Evolutionary conservation across 176 grass and related monocot genomes (phyloP).

Genomic region (Cenchrus americanus): DNA sequence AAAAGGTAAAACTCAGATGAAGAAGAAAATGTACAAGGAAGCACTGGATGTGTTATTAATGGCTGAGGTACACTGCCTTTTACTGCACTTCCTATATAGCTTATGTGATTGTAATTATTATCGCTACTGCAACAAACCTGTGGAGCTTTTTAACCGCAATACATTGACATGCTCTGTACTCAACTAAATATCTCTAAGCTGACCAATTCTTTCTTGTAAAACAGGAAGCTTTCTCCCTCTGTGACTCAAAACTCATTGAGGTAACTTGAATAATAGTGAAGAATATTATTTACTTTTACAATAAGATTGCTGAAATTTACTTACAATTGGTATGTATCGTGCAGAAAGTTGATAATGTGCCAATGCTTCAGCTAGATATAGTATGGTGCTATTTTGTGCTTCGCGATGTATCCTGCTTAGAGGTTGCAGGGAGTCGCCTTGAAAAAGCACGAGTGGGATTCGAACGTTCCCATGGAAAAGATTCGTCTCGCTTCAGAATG

Average conservation of each 20-base stretch:
- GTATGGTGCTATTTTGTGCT: conserved; percentile 98
- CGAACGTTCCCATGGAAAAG: conserved; percentile 90
- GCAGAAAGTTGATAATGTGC: conserved; percentile 94
- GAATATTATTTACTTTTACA: conserved; percentile 33
- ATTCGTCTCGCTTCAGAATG: conserved; percentile 73
- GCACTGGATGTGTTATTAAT: conserved; percentile 85
- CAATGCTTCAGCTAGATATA: conserved; percentile 96
- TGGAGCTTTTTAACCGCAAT: background rate
- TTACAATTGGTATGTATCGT: conserved; percentile 31
- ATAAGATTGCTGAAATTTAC: conserved; percentile 33
- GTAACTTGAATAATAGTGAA: conserved; percentile 56
- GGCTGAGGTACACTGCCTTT: conserved; percentile 66
- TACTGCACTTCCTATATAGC: conserved; percentile 17
- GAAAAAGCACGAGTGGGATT: conserved; percentile 72
- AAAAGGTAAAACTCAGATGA: conserved; percentile 84
- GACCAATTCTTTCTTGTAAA: conserved; percentile 25
- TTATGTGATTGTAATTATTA: conserved; percentile 19
- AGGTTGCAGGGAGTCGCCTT: conserved; percentile 69
- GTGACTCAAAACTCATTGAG: conserved; percentile 77
- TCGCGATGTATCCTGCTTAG: conserved; percentile 73
- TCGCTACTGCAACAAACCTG: conserved; percentile 18
- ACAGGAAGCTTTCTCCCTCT: conserved; percentile 97
- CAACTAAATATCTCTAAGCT: conserved; percentile 36
- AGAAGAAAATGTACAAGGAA: conserved; percentile 64
- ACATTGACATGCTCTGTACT: background rate